Percentiles rank a stretch among this genome's conserved stretches.
These are phyloP conservation scores for Penicillium sp. DNA, from an alignment of 2,329 filamentous ascomycete genomes.

Conservation along the genomic window DNA sequence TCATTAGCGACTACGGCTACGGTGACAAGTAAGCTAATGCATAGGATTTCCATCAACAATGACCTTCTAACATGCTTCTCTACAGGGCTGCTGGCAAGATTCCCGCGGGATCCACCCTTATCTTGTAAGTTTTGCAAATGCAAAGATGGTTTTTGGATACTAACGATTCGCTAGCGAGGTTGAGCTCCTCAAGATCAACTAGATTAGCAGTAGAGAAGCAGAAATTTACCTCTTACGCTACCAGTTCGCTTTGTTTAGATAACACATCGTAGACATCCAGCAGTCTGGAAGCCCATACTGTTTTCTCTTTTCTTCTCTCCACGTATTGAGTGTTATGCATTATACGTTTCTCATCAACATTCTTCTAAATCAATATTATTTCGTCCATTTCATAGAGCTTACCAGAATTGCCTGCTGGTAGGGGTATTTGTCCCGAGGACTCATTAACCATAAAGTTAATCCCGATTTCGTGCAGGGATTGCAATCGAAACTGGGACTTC, in stretches of 20 bases:
- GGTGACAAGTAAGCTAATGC: slow-evolving; percentile 35
- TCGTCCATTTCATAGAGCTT: too few relatives aligned
- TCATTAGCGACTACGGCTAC: slow-evolving; percentile 35
- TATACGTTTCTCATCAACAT: too few relatives aligned
- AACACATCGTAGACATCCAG: too few relatives aligned
- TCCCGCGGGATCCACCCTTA: slow-evolving; percentile 68
- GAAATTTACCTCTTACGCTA: neutral
- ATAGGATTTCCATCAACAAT: neutral
- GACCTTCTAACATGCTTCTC: slow-evolving; percentile 7
- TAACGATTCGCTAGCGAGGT: slow-evolving; percentile 56
- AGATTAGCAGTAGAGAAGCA: slow-evolving; percentile 35
- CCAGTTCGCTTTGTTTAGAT: neutral
- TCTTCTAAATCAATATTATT: too few relatives aligned
- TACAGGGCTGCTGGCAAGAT: slow-evolving; percentile 48
- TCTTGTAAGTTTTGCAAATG: slow-evolving; percentile 67
- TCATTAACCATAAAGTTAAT: too few relatives aligned
- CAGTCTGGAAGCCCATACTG: too few relatives aligned
- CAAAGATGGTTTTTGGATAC: neutral
- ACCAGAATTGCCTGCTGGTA: too few relatives aligned
- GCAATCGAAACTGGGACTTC: too few relatives aligned
- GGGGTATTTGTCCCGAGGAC: too few relatives aligned
- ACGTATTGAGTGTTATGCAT: too few relatives aligned
- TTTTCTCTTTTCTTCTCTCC: too few relatives aligned
- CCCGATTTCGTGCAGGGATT: too few relatives aligned
- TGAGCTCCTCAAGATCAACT: slow-evolving; percentile 65